phyloP scores from a whole-genome alignment of 2,329 filamentous ascomycete species.

The Elsinoe fawcettii region DNA sequence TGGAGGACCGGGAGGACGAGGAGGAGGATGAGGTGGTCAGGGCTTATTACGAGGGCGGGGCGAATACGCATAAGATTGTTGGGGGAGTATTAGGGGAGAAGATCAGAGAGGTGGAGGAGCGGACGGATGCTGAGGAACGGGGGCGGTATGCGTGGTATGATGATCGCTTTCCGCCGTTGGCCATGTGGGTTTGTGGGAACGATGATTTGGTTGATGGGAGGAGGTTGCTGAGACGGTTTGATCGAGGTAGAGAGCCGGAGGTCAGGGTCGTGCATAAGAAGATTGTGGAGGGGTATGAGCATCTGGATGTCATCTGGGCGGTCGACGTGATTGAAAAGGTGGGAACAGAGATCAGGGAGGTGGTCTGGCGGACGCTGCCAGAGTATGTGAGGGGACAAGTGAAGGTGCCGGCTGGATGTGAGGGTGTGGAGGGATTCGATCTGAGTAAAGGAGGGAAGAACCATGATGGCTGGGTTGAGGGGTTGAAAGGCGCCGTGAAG shows the following conservation, averaged over 20 bases:
- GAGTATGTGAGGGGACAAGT: slow-evolving; percentile 51
- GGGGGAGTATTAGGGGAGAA: not conserved
- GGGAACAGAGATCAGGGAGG: slow-evolving; percentile 69
- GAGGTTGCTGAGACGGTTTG: slow-evolving; percentile 64
- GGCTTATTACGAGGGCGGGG: slow-evolving; percentile 26
- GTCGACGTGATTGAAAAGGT: slow-evolving; percentile 81
- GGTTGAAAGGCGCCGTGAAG: not conserved
- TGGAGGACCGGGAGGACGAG: slow-evolving; percentile 49
- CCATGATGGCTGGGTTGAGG: not conserved
- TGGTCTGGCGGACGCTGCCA: slow-evolving; percentile 70
- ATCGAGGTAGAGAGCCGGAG: slow-evolving; percentile 69
- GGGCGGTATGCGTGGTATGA: slow-evolving; percentile 68
- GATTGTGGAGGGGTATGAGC: slow-evolving; percentile 80
- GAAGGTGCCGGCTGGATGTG: slow-evolving; percentile 58
- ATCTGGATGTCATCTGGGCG: slow-evolving; percentile 91
- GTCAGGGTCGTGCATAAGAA: slow-evolving; percentile 74
- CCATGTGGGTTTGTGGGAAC: slow-evolving; percentile 76
- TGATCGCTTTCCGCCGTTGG: slow-evolving; percentile 68
- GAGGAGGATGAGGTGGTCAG: slow-evolving; percentile 34
- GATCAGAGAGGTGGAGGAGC: slow-evolving; percentile 9
- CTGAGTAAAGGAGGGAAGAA: slow-evolving; percentile 6
- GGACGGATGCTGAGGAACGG: slow-evolving; percentile 23
- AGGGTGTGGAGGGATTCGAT: slow-evolving; percentile 29
- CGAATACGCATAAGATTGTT: slow-evolving; percentile 10
- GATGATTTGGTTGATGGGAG: slow-evolving; percentile 80